Percentiles rank a stretch among this genome's conserved stretches.
phyloP scores from a whole-genome alignment of 805 yeast species.

The Suhomyces pyralidae region DNA sequence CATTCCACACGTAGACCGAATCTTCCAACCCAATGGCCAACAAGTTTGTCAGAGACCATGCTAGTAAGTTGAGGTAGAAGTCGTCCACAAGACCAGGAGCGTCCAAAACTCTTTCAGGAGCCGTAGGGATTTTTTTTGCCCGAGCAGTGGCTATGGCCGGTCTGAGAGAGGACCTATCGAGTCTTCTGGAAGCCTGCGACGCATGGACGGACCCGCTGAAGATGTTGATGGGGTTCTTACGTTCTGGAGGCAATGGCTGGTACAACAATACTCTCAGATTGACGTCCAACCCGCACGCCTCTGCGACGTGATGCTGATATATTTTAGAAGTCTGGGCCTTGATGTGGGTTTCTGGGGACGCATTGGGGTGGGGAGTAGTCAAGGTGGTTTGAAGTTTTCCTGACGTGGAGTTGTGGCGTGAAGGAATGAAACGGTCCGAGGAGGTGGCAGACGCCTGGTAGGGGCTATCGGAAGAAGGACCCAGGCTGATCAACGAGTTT shows the following conservation, averaged over 20 bases:
- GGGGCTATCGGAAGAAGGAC: slow-evolving; percentile 25
- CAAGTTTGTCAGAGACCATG: slow-evolving; percentile 82
- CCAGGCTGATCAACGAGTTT: slow-evolving; percentile 28
- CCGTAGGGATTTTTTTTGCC: slow-evolving; percentile 74
- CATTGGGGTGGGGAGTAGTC: slow-evolving; percentile 41
- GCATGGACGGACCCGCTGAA: slow-evolving; percentile 23
- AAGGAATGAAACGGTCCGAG: slow-evolving; percentile 43
- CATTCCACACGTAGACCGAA: slow-evolving; percentile 90
- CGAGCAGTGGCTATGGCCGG: slow-evolving; percentile 60
- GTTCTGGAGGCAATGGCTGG: slow-evolving; percentile 80
- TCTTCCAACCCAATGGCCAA: slow-evolving; percentile 86
- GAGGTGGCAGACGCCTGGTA: slow-evolving; percentile 19
- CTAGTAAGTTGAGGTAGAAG: slow-evolving; percentile 78
- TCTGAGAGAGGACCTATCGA: slow-evolving; percentile 31
- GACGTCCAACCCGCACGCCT: slow-evolving; percentile 87
- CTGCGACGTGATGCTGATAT: slow-evolving; percentile 82
- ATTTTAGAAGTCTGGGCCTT: slow-evolving; percentile 52
- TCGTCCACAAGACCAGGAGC: slow-evolving; percentile 96
- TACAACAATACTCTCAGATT: slow-evolving; percentile 82
- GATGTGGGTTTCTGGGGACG: slow-evolving; percentile 54
- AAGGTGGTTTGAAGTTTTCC: slow-evolving; percentile 34
- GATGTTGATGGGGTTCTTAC: slow-evolving; percentile 34
- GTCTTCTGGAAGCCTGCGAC: slow-evolving; percentile 19
- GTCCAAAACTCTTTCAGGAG: slow-evolving; percentile 90
- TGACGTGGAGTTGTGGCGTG: slow-evolving; percentile 38